Evolutionary conservation across 768 basidiomycete genomes (phyloP).

Genomic region (Mycena latifolia): DNA sequence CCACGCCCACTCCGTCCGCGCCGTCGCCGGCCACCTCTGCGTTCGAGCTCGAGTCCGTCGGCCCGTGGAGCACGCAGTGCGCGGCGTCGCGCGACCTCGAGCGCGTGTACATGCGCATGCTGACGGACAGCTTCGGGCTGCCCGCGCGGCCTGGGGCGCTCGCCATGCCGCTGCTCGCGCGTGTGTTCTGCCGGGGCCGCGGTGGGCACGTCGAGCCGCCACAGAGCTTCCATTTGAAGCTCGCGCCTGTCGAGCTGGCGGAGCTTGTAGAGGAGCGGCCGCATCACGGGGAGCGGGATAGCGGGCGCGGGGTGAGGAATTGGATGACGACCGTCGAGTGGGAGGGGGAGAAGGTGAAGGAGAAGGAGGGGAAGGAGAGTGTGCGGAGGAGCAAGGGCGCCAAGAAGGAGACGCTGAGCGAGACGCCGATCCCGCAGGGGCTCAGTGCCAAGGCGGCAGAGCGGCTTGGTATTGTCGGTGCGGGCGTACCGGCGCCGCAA

Average conservation of each 20-base stretch:
- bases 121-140: slow-evolving; percentile 49
- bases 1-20: slow-evolving; percentile 16
- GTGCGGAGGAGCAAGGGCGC: not conserved
- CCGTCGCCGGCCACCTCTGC: slow-evolving; percentile 31
- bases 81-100: slow-evolving; percentile 46
- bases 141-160: slow-evolving; percentile 48
- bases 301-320: not conserved
- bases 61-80: slow-evolving; percentile 24
- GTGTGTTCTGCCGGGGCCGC: slow-evolving; percentile 18
- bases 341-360: not conserved
- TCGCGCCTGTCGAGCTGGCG: slow-evolving; percentile 30
- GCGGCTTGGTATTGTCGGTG: slow-evolving; percentile 29
- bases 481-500: slow-evolving; percentile 4
- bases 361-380: not conserved
- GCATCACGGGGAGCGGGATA: slow-evolving; percentile 3
- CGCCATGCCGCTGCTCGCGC: slow-evolving; percentile 41
- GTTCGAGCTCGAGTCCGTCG: slow-evolving; percentile 9
- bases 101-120: slow-evolving; percentile 56
- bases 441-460: slow-evolving; percentile 37
- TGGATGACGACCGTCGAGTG: slow-evolving; percentile 19
- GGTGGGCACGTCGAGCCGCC: slow-evolving; percentile 11
- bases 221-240: slow-evolving; percentile 31
- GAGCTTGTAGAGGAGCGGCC: slow-evolving; percentile 1
- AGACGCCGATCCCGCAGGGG: slow-evolving; percentile 30
- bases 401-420: slow-evolving; percentile 2